phyloP scores from a whole-genome alignment of 495 filamentous ascomycete genomes.

The Podospora bellae-mahoneyi region DNA sequence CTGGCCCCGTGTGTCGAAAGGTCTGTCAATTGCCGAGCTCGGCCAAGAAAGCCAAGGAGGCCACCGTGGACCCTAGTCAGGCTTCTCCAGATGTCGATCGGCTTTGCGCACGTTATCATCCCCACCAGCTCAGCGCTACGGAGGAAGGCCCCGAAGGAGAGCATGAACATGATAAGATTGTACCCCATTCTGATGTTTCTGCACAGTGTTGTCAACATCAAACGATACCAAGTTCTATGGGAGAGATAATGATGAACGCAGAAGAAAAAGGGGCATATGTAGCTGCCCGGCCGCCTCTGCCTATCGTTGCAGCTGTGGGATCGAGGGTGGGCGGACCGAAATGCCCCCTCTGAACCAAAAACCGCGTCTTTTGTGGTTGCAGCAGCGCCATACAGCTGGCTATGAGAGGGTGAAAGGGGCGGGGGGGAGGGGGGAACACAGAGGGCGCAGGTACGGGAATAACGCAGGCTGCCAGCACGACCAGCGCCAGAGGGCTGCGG shows the following conservation, averaged over 20 bases:
- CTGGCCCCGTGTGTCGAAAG: constrained; percentile 4
- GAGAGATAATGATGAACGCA: neutral
- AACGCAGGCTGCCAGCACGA: neutral
- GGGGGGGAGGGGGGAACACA: neutral
- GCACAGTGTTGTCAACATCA: neutral
- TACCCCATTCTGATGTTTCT: constrained; percentile 6
- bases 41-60: constrained; percentile 3
- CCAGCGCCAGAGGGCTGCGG: neutral
- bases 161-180: constrained; percentile 26
- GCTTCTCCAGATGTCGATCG: neutral
- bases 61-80: constrained; percentile 1
- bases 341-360: constrained; percentile 5
- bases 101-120: neutral
- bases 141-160: constrained; percentile 10
- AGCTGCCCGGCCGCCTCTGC: neutral
- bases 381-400: constrained; percentile 8
- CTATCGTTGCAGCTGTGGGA: neutral
- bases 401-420: neutral
- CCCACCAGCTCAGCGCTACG: neutral
- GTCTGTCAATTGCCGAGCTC: constrained; percentile 28
- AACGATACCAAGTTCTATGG: neutral
- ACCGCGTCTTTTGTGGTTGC: constrained; percentile 6
- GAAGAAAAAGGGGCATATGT: neutral
- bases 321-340: constrained; percentile 11
- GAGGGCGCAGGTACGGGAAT: constrained; percentile 4